Evolutionary conservation across 2,329 filamentous ascomycete species (phyloP).

Genomic region (Aspergillus ochraceus): DNA sequence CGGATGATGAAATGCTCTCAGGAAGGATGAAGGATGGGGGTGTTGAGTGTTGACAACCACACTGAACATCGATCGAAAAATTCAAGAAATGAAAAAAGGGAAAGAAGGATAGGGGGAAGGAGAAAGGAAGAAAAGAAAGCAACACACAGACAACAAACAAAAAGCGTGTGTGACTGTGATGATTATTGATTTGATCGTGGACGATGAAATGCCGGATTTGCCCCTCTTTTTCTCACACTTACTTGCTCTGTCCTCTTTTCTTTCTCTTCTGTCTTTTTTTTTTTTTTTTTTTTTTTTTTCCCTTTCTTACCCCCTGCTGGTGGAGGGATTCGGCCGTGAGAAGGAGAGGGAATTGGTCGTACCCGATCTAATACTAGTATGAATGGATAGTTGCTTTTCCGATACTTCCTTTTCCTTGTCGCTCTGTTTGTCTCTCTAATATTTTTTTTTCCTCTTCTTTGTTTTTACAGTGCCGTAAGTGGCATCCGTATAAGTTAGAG

Average conservation of each 20-base stretch:
- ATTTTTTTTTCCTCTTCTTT: background rate
- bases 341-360: background rate
- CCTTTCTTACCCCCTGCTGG: background rate
- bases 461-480: too few relatives aligned
- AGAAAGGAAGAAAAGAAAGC: conserved; percentile 6
- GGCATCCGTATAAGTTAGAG: too few relatives aligned
- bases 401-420: background rate
- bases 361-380: background rate
- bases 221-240: background rate
- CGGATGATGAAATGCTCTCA: background rate
- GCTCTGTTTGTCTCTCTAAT: conserved; percentile 3
- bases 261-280: conserved; percentile 2
- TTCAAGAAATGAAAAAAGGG: conserved; percentile 3
- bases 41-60: background rate
- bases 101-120: conserved; percentile 8
- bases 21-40: conserved; percentile 2
- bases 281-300: background rate
- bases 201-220: background rate
- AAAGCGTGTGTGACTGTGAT: conserved; percentile 5
- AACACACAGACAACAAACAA: conserved; percentile 8
- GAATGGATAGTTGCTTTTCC: background rate
- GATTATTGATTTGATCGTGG: conserved; percentile 5
- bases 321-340: conserved; percentile 7
- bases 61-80: conserved; percentile 3
- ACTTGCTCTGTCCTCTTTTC: conserved; percentile 7